Evolutionary conservation across 1,139 yeast species (phyloP).

Genomic region (Pichia sp.): DNA sequence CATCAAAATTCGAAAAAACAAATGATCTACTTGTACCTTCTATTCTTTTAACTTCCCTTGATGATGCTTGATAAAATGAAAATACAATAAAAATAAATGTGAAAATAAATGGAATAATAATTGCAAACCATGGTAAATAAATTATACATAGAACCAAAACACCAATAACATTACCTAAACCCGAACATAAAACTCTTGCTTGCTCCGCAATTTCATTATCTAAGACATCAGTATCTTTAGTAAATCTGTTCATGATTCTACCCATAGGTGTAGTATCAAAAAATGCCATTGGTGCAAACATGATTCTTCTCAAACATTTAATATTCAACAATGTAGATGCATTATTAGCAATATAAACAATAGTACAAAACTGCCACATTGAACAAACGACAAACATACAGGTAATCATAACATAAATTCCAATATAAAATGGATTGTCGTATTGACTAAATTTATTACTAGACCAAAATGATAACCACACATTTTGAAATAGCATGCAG

Average conservation of each 20-base stretch:
- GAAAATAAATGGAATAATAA: conserved; percentile 37
- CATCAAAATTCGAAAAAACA: conserved; percentile 59
- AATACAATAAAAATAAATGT: conserved; percentile 31
- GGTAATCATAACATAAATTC: conserved; percentile 52
- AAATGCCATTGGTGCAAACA: conserved; percentile 69
- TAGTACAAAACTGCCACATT: conserved; percentile 44
- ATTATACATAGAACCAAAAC: conserved; percentile 43
- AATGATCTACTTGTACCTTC: conserved; percentile 58
- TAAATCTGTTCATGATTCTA: conserved; percentile 62
- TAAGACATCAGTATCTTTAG: conserved; percentile 77
- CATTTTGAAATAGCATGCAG: conserved; percentile 39
- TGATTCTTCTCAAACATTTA: conserved; percentile 52
- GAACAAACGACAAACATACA: conserved; percentile 42
- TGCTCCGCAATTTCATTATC: conserved; percentile 70
- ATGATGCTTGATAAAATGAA: conserved; percentile 52
- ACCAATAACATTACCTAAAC: conserved; percentile 41
- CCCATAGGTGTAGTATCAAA: conserved; percentile 69
- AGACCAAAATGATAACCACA: conserved; percentile 52
- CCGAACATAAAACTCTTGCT: conserved; percentile 44
- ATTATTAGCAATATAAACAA: conserved; percentile 48
- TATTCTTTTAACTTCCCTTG: conserved; percentile 57
- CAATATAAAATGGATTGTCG: conserved; percentile 33
- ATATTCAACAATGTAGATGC: conserved; percentile 39
- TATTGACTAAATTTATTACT: conserved; percentile 33
- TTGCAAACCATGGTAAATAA: conserved; percentile 47